Conservation (phyloP, 179 eudicot species). For the Silene noctiflora region DNA sequence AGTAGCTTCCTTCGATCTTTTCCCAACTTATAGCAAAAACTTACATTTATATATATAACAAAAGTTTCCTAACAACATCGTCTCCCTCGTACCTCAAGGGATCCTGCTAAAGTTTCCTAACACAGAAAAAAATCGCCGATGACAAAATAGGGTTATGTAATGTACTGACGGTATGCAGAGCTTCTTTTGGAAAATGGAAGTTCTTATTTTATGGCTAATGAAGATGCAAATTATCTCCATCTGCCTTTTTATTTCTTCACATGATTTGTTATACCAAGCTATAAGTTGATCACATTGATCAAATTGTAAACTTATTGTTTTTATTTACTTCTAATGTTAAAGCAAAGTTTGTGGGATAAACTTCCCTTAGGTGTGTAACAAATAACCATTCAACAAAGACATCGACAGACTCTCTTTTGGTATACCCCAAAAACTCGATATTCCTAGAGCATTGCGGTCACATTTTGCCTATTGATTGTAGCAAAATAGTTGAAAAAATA, state of each 20-base stretch:
- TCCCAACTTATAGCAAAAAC: constrained; percentile 40
- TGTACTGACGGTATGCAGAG: constrained; percentile 4
- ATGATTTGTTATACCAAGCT: background rate
- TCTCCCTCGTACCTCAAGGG: too few species aligned
- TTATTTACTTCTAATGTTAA: background rate
- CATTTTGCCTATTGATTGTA: too few species aligned
- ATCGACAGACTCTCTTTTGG: too few species aligned
- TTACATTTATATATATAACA: background rate
- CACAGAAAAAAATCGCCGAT: background rate
- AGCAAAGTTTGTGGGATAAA: background rate
- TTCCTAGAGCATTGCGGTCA: too few species aligned
- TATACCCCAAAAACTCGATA: too few species aligned
- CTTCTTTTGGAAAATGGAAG: constrained; percentile 1
- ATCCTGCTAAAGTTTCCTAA: background rate
- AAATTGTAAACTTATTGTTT: background rate
- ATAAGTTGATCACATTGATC: background rate
- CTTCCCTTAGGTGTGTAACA: too few species aligned
- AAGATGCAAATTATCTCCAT: background rate
- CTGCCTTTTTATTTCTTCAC: constrained; percentile 8
- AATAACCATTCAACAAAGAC: too few species aligned
- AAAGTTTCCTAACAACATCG: background rate
- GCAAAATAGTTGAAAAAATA: too few species aligned
- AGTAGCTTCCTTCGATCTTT: constrained; percentile 43
- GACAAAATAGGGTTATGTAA: background rate
- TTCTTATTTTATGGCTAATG: background rate